Base-by-base conservation (phyloP, 345 rosid genomes). In the Hirschfeldia incana region DNA sequence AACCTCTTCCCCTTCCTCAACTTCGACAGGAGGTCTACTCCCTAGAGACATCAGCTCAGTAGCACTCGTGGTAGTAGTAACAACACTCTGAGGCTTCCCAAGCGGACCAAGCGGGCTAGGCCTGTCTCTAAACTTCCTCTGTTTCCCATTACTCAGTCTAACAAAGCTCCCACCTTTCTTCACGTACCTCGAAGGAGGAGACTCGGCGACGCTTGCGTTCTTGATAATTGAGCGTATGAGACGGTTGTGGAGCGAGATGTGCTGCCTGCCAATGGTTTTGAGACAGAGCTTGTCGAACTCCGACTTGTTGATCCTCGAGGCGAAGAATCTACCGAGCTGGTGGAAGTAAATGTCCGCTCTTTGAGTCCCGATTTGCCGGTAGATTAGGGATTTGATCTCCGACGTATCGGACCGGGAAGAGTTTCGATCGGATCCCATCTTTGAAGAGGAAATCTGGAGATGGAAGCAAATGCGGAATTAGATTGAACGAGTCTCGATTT, bases 1-100 rank as follows among this genome's bases (percentile, higher is more conserved):
- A 61, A 93, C 98, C 84, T 93, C 99, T 81, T 94, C 98, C 11
- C 97, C 99, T 13, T 93, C 99, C 77, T 94, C 99, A 77, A 92
- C 91, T 81, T 91, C 98, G 61, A 84, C 67, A 0, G 91, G 97
- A 72, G 97, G 97, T 73, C 93, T 88, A 79, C 97, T 94, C 9
- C 96, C 96, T 1, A 88, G 81, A 12, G 98, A 94, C 71, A 82
- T 80, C 85, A 94, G 75, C 58, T 92, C 95, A 1, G 93, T 86
- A 30, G 94, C 88, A 82, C 93, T 92, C 4, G 84, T 74, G 3
- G 55, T 46, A 2, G 6, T 49, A 0, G 78, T 73, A 27, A 84
- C 42, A 28, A 87, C 1, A 80, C 81, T 89, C 15, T 89, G 97
- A 69, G 97, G 90, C 85, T 92, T 94, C 72, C 94, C 97, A 29